Percentiles rank a stretch among this genome's conserved stretches.
Conservation (phyloP, 2,329 filamentous ascomycete genomes). For the Penicillium sp. region DNA sequence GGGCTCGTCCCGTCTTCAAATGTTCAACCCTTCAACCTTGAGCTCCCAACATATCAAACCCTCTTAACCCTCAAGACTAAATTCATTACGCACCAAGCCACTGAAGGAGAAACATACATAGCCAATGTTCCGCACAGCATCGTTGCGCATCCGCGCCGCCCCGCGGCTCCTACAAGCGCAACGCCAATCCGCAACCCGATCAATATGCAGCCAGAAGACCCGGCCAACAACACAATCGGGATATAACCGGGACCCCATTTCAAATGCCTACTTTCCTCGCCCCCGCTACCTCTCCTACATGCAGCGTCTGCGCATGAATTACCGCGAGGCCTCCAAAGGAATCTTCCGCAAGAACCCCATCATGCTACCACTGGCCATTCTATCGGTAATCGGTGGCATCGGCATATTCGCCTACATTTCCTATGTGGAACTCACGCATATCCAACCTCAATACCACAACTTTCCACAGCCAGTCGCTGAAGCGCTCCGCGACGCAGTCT, state of each 20-base stretch:
- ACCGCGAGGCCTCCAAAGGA: constrained; percentile 35
- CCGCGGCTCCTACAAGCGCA: constrained; percentile 16
- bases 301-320: constrained; percentile 31
- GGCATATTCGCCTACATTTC: constrained; percentile 38
- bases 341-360: constrained; percentile 44
- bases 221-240: constrained; percentile 12
- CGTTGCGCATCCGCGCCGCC: constrained; percentile 29
- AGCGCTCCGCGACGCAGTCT: constrained; percentile 75
- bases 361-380: constrained; percentile 39
- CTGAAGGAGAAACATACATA: not conserved
- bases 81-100: not conserved
- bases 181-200: constrained; percentile 15
- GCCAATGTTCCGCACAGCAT: constrained; percentile 26
- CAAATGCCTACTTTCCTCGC: constrained; percentile 1
- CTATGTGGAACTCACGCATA: constrained; percentile 42
- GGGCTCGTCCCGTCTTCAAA: constrained; percentile 7
- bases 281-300: constrained; percentile 24
- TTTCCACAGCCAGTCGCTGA: constrained; percentile 44
- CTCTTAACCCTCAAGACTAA: constrained; percentile 12
- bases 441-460: constrained; percentile 39
- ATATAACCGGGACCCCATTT: constrained; percentile 2
- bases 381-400: constrained; percentile 34
- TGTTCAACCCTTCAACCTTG: not conserved
- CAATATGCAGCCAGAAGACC: constrained; percentile 19
- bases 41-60: not conserved